These are phyloP conservation scores for Verbascum thapsus DNA, from an alignment of 257 asterid species.

Conservation along the genomic window DNA sequence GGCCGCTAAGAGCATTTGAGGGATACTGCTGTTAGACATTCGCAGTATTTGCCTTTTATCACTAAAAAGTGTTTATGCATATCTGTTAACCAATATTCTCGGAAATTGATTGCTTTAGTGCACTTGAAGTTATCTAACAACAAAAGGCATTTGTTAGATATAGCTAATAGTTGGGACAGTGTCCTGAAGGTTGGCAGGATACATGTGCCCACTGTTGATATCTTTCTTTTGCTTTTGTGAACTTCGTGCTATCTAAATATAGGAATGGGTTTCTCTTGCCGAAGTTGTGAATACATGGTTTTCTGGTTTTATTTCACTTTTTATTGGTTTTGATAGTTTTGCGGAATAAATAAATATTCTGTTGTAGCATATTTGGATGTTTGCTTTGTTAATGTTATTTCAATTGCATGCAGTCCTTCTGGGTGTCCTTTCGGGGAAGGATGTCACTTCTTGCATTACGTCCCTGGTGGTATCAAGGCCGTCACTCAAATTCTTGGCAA, in stretches of 20 bases:
- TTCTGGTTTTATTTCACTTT: too few relatives aligned
- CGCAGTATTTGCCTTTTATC: background rate
- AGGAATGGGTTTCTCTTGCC: too few relatives aligned
- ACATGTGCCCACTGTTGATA: too few relatives aligned
- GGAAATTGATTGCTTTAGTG: background rate
- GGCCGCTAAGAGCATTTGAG: background rate
- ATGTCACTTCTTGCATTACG: slow-evolving; percentile 81
- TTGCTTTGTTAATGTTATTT: slow-evolving; percentile 9
- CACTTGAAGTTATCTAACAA: background rate
- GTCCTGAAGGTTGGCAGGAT: too few relatives aligned
- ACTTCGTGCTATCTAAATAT: too few relatives aligned
- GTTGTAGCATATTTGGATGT: background rate
- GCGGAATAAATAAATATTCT: background rate
- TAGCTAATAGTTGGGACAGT: too few relatives aligned
- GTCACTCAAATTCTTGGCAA: slow-evolving; percentile 79
- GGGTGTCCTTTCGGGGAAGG: slow-evolving; percentile 85
- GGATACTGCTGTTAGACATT: background rate
- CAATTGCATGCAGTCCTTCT: slow-evolving; percentile 52
- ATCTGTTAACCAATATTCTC: background rate
- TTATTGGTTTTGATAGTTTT: background rate
- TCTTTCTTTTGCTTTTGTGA: too few relatives aligned
- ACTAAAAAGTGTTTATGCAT: background rate
- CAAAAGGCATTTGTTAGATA: too few relatives aligned
- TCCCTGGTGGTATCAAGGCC: slow-evolving; percentile 89
- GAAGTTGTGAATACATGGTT: background rate